A percentile compares a stretch with the other conserved stretches of the same genome.
Conservation (phyloP, 192 early-diverging fungal genomes). For the Rhizoclosmatium sp. region DNA sequence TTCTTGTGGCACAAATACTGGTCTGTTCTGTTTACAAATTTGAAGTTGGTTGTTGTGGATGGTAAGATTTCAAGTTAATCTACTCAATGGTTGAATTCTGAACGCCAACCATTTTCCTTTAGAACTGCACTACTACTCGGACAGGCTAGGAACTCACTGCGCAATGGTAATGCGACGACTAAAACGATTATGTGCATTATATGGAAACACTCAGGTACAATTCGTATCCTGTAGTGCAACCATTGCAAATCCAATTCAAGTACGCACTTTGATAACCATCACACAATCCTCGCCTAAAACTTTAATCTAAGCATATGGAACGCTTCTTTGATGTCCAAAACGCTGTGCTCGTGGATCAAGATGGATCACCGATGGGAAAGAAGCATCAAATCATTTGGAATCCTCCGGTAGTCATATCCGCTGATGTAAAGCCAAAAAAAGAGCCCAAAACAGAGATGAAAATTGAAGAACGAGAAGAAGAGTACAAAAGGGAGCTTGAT, state of each 20-base stretch:
- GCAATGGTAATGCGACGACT: conserved; percentile 72
- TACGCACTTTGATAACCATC: neutral
- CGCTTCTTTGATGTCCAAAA: conserved; percentile 48
- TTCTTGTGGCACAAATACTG: conserved; percentile 58
- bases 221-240: conserved; percentile 82
- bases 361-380: conserved; percentile 48
- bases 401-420: conserved; percentile 33
- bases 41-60: conserved; percentile 77
- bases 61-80: conserved; percentile 34
- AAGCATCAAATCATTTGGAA: conserved; percentile 57
- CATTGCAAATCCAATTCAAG: conserved; percentile 63
- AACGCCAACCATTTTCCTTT: neutral
- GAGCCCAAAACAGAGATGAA: neutral
- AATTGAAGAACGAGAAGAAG: neutral
- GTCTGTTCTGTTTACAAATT: conserved; percentile 58
- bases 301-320: conserved; percentile 41
- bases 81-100: neutral
- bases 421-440: neutral
- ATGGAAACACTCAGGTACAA: conserved; percentile 55
- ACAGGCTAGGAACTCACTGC: conserved; percentile 71
- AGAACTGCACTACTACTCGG: conserved; percentile 78
- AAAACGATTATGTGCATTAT: conserved; percentile 57
- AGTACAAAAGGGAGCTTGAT: neutral
- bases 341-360: conserved; percentile 27
- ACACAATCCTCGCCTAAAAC: neutral